Conservation (phyloP, 2,329 filamentous ascomycete genomes). For the Alternaria alternata region DNA sequence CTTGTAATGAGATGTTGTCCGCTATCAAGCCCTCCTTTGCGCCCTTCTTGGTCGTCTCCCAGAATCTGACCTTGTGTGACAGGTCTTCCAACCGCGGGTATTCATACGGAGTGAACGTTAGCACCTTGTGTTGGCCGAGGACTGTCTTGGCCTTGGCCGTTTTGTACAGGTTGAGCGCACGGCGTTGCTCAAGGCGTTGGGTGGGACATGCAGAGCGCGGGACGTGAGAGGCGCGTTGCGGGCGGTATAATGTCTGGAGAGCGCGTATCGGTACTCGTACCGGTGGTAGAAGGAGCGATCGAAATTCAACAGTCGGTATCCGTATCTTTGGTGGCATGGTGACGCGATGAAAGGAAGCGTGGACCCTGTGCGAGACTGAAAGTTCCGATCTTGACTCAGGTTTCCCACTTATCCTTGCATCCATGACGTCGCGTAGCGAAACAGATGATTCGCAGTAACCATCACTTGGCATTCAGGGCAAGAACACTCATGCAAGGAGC, state of each 20-base stretch:
- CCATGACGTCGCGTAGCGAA: constrained; percentile 1
- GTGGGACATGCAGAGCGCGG: constrained; percentile 4
- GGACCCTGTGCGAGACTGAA: not conserved
- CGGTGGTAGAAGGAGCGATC: constrained; percentile 31
- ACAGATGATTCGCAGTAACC: not conserved
- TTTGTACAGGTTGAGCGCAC: constrained; percentile 40
- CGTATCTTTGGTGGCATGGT: constrained; percentile 25
- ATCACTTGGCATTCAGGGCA: not conserved
- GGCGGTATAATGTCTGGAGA: constrained; percentile 22
- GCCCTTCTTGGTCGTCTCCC: constrained; percentile 5
- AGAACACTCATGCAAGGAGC: not conserved
- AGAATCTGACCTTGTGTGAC: constrained; percentile 31
- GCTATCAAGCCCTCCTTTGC: constrained; percentile 10
- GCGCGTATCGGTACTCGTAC: constrained; percentile 21
- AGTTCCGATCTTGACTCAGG: constrained; percentile 10
- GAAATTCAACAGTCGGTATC: constrained; percentile 24
- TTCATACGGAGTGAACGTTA: constrained; percentile 23
- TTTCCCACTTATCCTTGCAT: not conserved
- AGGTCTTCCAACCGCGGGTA: constrained; percentile 10
- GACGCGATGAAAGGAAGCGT: constrained; percentile 6
- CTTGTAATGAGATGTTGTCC: constrained; percentile 27
- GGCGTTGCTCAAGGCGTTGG: constrained; percentile 30
- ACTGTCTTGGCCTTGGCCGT: constrained; percentile 33
- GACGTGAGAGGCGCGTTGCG: constrained; percentile 17
- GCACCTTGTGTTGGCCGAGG: constrained; percentile 38